A percentile compares a stretch with the other conserved stretches of the same genome.
phyloP scores from a whole-genome alignment of 805 yeast species.

The Saturnispora gosingensis region DNA sequence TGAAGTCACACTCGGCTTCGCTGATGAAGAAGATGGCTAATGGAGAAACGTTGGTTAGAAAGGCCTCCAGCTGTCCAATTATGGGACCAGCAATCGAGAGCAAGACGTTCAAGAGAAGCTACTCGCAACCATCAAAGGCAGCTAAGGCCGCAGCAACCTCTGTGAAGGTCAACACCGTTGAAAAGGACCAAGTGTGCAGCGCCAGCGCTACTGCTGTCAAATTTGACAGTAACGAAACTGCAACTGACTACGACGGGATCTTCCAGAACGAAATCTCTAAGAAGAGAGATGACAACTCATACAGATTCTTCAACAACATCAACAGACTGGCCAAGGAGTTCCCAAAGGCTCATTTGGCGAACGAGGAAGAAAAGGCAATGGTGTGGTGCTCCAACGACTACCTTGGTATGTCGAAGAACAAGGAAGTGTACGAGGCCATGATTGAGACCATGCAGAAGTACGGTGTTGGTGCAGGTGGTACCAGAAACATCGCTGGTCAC shows the following conservation, averaged over 20 bases:
- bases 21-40: slow-evolving; percentile 50
- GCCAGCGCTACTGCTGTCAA: slow-evolving; percentile 18
- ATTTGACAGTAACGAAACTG: slow-evolving; percentile 37
- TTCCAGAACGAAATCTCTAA: slow-evolving; percentile 56
- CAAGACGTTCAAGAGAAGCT: slow-evolving; percentile 28
- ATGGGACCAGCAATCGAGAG: slow-evolving; percentile 66
- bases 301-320: slow-evolving; percentile 94
- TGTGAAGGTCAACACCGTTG: slow-evolving; percentile 18
- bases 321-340: slow-evolving; percentile 91
- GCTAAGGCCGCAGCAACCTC: slow-evolving; percentile 33
- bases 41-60: slow-evolving; percentile 32
- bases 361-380: slow-evolving; percentile 75
- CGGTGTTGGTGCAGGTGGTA: slow-evolving; percentile 99
- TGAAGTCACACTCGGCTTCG: slow-evolving; percentile 46
- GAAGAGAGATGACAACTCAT: slow-evolving; percentile 83
- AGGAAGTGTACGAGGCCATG: slow-evolving; percentile 65
- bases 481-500: slow-evolving; percentile 98
- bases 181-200: slow-evolving; percentile 26
- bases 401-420: slow-evolving; percentile 86
- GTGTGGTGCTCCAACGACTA: slow-evolving; percentile 99
- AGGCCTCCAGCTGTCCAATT: slow-evolving; percentile 80
- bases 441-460: slow-evolving; percentile 71
- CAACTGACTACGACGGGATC: slow-evolving; percentile 65
- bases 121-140: slow-evolving; percentile 40
- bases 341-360: slow-evolving; percentile 81